Evolutionary conservation across 164 flowering plant species (phyloP), one percentile per base, ranked within the genome.

Genomic region (Euptelea pleiosperma): DNA sequence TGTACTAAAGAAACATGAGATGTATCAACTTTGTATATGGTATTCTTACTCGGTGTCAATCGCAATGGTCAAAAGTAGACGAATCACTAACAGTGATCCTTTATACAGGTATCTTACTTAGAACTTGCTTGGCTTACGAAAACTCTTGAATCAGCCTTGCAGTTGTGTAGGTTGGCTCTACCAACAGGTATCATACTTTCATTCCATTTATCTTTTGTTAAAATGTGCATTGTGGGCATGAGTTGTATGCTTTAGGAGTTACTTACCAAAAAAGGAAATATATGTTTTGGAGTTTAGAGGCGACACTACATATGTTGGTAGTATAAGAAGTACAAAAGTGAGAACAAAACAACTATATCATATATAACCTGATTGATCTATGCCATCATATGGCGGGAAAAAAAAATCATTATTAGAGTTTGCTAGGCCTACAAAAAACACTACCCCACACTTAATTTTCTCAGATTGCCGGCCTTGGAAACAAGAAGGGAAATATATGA

Each of bases 91-190:
- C n/a, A n/a, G n/a, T n/a, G n/a, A n/a, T n/a, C n/a, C n/a, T n/a
- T n/a, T n/a, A n/a, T n/a, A n/a, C n/a, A n/a, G n/a, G n/a, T n/a
- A n/a, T n/a, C n/a, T n/a, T n/a, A n/a, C n/a, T 43, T 79, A 28
- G 97, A 93, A 71, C 80, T 82, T 70, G 87, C 79, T 56, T 93
- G 94, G 98, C 82, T 92, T n/a, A 62, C 83, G 0, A 89, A 80
- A 65, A 92, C 89, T 36, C 79, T 93, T 45, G 96, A 89, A 68
- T 97, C 97, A 25, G 97, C 97, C 16, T 62, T 90, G 61, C 85
- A 88, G 68, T 51, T 93, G 66, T 86, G 69, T 62, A 77, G 75
- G 66, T 64, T 86, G 86, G 91, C 94, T 54, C 51, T 90, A 52
- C 83, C 91, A 15, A 51, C 86, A 84, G 98, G 98, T 89, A 37